Conservation (phyloP, 257 asterid genomes). For the Solanum virginianum region DNA sequence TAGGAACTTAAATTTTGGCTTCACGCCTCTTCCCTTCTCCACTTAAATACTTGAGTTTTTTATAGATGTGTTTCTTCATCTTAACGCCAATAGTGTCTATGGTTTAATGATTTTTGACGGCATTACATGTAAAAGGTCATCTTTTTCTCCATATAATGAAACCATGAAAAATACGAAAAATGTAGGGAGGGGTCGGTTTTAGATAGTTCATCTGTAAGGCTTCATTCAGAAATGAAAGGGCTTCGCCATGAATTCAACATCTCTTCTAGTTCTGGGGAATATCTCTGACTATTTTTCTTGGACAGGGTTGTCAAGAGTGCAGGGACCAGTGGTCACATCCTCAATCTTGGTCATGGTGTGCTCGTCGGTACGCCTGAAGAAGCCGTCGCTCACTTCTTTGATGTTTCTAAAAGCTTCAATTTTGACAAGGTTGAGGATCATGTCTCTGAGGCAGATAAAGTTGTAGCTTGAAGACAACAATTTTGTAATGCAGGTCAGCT, state of each 20-base stretch:
- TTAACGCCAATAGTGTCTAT: neutral
- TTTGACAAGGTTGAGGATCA: slow-evolving; percentile 22
- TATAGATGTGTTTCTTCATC: neutral
- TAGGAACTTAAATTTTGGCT: neutral
- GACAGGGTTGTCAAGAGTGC: slow-evolving; percentile 75
- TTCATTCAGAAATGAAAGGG: neutral
- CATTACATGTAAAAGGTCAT: neutral
- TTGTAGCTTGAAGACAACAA: slow-evolving; percentile 27
- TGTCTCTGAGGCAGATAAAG: slow-evolving; percentile 20
- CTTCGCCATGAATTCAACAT: neutral
- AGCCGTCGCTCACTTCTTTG: slow-evolving; percentile 83
- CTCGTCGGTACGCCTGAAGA: slow-evolving; percentile 94
- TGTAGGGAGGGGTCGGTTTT: neutral
- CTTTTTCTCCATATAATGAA: neutral
- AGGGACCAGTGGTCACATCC: slow-evolving; percentile 73
- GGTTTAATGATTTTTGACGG: neutral
- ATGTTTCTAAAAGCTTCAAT: slow-evolving; percentile 60
- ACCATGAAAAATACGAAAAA: neutral
- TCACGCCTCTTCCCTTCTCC: neutral
- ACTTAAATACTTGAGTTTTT: neutral
- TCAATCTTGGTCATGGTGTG: slow-evolving; percentile 94
- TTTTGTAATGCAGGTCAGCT: neutral
- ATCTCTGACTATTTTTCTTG: slow-evolving; percentile 2
- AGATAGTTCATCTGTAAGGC: neutral
- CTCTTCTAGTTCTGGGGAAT: neutral